Base-by-base conservation (phyloP, 352 stramenopile species). In the Pythium phragmitis region DNA sequence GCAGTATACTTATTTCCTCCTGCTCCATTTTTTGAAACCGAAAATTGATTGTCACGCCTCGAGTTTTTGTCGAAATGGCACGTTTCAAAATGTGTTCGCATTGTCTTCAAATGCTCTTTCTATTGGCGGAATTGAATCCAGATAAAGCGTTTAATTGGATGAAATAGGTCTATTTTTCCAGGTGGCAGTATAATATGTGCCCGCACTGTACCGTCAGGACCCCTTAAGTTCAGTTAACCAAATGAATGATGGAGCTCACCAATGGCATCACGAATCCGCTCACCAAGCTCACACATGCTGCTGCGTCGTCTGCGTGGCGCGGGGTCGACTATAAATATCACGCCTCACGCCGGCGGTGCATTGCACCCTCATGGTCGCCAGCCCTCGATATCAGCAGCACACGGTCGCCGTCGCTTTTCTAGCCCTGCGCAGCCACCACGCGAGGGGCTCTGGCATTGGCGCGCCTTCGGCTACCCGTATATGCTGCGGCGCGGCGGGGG, bases 401-500 rank as follows among this genome's bases (percentile, higher is more conserved):
- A 19, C 14, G 39, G 8, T 46, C 17, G 4, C 16, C 39, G 45
- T 11, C 19, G 45, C 16, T 30, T 30, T 7, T 34, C 37, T 16
- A 58, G 33, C 21, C 45, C 45, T 19, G 19, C 19, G 28, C 42
- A 37, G 43, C 41, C 43, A 14, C 23, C 46, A 36, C 33, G 19
- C n/a, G 45, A 42, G 4, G 43, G 52, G 16, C 42, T 49, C 23
- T 49, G 28, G 14, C 42, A 58, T 45, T 66, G 57, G 58, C 46
- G 51, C 14, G 47, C 43, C 1, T 59, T 63, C 37, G 65, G 57
- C 0, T 63, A 51, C 17, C 26, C 43, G 36, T 67, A 66, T 52
- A 71, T 62, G 57, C 14, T 67, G 9, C 48, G 21, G 23, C 67
- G 67, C 33, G 52, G 56, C 21, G 43, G 60, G 34, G 60, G 63